Conservation (phyloP, 306 rosid genomes). For the Mimosa bimucronata region DNA sequence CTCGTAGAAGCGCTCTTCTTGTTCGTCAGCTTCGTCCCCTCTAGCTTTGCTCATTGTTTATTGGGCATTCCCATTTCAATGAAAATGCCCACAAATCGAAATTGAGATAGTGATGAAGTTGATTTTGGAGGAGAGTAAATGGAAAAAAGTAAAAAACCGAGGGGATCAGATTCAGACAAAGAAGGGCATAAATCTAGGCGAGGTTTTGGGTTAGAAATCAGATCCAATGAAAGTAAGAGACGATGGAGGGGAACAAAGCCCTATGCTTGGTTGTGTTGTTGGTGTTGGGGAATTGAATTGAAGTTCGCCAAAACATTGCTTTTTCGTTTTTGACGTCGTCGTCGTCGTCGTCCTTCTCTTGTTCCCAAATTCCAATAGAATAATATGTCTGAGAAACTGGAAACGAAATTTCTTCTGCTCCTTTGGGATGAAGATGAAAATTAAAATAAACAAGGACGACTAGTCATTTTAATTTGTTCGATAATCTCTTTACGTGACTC, state of each 20-base stretch:
- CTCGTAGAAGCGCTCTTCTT: conserved; percentile 77
- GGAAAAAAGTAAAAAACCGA: neutral
- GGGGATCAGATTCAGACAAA: conserved; percentile 34
- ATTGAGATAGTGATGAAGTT: neutral
- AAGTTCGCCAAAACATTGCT: conserved; percentile 59
- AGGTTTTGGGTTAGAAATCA: conserved; percentile 48
- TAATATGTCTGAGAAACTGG: conserved; percentile 26
- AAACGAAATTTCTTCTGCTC: neutral
- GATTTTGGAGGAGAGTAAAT: conserved; percentile 18
- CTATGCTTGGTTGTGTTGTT: conserved; percentile 49
- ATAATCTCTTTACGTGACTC: neutral
- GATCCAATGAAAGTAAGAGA: conserved; percentile 49
- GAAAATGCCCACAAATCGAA: conserved; percentile 55
- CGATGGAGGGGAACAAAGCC: conserved; percentile 57
- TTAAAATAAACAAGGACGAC: neutral
- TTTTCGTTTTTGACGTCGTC: conserved; percentile 2
- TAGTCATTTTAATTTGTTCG: neutral
- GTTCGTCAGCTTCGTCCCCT: conserved; percentile 53
- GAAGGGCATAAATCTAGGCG: conserved; percentile 24
- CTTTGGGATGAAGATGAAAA: neutral
- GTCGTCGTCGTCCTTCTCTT: neutral
- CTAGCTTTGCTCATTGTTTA: conserved; percentile 72
- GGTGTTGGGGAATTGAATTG: conserved; percentile 43
- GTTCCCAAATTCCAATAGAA: conserved; percentile 28
- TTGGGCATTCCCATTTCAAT: conserved; percentile 83